Base-by-base conservation (phyloP, 805 yeast genomes). In the Sugiyamaella boreocaroliniensis region DNA sequence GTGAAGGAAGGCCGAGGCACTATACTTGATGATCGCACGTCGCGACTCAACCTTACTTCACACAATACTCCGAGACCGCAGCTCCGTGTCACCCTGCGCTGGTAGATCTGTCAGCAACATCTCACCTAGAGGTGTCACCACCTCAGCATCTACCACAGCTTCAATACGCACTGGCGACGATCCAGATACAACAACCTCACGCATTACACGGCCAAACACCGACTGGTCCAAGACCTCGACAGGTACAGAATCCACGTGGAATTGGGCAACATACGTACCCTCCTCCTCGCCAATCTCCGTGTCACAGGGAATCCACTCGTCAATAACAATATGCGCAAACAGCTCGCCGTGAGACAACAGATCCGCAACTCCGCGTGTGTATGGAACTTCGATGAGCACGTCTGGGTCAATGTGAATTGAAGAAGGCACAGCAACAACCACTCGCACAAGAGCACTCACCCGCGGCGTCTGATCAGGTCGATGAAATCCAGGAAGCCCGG, bases 291-390 rank as follows among this genome's bases (percentile, higher is more conserved):
- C 54, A 12, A 56, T 57, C 2, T 34, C 59, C 51, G 55, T 69
- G 40, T 60, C 64, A 4, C 80, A 76, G 0, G 65, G 64, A 20
- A 69, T 68, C 84, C 84, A 80, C 6, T 71, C 71, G 9, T 62
- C 61, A 58, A 77, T 60, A 4, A 71, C 69, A 12, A 79, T 61
- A n/a, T 71, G 67, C 5, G 77, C 75, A 62, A 80, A 79, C 51
- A 68, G 69, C 14, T 53, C 56, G 2, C 62, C 71, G 5, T 71
- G 58, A 55, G 76, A 75, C 48, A 60, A 69, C 40, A 80, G 61
- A 42, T 67, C 65, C 11, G 77, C 70, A 4, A 60, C 49, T 6
- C 83, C 83, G 51, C 71, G 70, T 1, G 78, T 66, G 14, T 67
- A 61, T 3, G 64, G 57, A 1, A 77, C 74, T 1, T 60, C 53